Conservation (phyloP, 345 rosid genomes). For the Heritiera littoralis region DNA sequence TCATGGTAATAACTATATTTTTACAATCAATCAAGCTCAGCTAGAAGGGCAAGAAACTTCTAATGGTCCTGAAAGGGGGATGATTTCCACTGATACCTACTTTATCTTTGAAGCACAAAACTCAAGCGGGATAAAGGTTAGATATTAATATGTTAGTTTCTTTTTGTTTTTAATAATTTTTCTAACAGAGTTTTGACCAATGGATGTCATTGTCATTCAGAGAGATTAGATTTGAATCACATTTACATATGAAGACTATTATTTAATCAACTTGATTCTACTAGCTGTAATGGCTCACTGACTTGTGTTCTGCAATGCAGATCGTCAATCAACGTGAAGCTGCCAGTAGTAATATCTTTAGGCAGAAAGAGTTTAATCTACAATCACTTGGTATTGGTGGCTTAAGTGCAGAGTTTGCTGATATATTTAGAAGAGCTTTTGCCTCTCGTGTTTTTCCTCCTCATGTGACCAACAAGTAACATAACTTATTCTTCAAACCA, state of each 20-base stretch:
- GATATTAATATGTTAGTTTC: constrained; percentile 13
- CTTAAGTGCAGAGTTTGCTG: constrained; percentile 95
- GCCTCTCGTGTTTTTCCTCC: constrained; percentile 99
- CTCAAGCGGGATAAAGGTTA: constrained; percentile 92
- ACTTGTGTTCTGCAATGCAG: constrained; percentile 44
- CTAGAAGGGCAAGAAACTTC: constrained; percentile 71
- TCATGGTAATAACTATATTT: constrained; percentile 87
- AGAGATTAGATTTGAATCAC: background rate
- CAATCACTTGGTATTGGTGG: constrained; percentile 97
- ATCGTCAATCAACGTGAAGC: constrained; percentile 96
- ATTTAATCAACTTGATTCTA: constrained; percentile 12
- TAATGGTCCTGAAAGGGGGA: constrained; percentile 76
- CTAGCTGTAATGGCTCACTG: constrained; percentile 15
- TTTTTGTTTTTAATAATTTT: constrained; percentile 4
- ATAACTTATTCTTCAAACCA: constrained; percentile 24
- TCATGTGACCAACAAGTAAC: constrained; percentile 89
- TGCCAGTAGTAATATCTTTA: constrained; percentile 92
- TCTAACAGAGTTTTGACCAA: background rate
- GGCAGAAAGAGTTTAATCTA: constrained; percentile 94
- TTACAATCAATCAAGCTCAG: constrained; percentile 77
- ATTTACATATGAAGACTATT: background rate
- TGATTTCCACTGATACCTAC: constrained; percentile 70
- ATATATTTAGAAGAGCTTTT: constrained; percentile 98
- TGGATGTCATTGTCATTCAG: background rate
- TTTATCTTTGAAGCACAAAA: constrained; percentile 84